A percentile compares a stretch with the other conserved stretches of the same genome.
Conservation (phyloP, 805 yeast species). For the Kurtzmaniella cleridarum region DNA sequence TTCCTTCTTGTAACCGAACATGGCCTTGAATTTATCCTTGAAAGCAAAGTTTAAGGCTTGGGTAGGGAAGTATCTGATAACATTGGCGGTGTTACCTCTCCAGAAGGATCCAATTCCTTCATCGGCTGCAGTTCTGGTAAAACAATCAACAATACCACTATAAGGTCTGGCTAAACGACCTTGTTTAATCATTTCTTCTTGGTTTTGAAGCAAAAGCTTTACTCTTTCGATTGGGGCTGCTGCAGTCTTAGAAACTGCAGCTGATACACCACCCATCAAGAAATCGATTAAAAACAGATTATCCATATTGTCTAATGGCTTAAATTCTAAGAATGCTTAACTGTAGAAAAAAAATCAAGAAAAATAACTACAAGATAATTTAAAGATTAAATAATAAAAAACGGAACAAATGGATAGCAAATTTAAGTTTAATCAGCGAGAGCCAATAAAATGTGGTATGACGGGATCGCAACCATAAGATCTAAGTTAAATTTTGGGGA, state of each 20-base stretch:
- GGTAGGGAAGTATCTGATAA: constrained; percentile 24
- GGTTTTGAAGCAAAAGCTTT: constrained; percentile 22
- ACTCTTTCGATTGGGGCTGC: constrained; percentile 24
- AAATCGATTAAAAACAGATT: constrained; percentile 5
- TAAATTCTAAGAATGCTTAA: too few relatives aligned
- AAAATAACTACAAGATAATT: too few relatives aligned
- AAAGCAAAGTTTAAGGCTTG: constrained; percentile 23
- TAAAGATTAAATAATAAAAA: too few relatives aligned
- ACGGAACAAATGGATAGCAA: too few relatives aligned
- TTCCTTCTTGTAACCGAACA: constrained; percentile 23
- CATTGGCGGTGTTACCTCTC: constrained; percentile 25
- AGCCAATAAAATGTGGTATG: too few relatives aligned
- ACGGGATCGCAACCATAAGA: too few relatives aligned
- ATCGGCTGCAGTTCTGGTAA: constrained; percentile 21
- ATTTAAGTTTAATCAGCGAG: too few relatives aligned
- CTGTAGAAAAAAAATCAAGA: too few relatives aligned
- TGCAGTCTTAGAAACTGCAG: constrained; percentile 24
- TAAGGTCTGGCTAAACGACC: constrained; percentile 22
- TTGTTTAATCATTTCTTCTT: constrained; percentile 23
- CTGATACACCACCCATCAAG: constrained; percentile 23
- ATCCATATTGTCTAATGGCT: too few relatives aligned
- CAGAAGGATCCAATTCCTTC: constrained; percentile 21
- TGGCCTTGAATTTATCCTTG: constrained; percentile 23
- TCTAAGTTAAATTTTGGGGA: too few relatives aligned
- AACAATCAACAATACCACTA: constrained; percentile 20